Evolutionary conservation across 2,329 filamentous ascomycete species (phyloP).

Genomic region (Trichophyton schoenleinii): DNA sequence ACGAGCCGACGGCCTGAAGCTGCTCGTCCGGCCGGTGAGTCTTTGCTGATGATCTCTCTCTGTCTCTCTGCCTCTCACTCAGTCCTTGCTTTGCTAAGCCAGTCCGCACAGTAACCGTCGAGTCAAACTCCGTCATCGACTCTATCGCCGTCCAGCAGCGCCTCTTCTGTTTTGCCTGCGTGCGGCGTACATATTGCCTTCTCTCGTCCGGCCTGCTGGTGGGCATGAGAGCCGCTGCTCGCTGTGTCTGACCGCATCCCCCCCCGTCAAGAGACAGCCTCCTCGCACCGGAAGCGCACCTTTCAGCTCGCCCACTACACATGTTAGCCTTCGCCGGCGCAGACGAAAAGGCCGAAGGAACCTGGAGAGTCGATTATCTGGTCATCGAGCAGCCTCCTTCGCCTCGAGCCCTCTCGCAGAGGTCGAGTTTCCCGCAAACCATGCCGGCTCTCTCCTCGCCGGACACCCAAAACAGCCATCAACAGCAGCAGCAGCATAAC

Average conservation of each 20-base stretch:
- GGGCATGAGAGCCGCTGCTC: too few relatives aligned
- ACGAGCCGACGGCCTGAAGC: too few relatives aligned
- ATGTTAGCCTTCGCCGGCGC: not conserved
- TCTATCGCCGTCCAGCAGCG: not conserved
- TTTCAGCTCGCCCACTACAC: not conserved
- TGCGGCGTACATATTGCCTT: too few relatives aligned
- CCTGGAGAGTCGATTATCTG: slow-evolving; percentile 4
- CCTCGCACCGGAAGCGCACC: not conserved
- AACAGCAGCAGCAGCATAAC: not conserved
- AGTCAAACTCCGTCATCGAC: too few relatives aligned
- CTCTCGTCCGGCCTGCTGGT: too few relatives aligned
- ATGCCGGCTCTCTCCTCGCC: slow-evolving; percentile 9
- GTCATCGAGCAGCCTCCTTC: not conserved
- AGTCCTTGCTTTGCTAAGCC: too few relatives aligned
- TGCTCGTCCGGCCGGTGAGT: too few relatives aligned
- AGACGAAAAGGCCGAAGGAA: slow-evolving; percentile 3
- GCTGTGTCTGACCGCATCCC: not conserved
- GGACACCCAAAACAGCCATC: slow-evolving; percentile 6
- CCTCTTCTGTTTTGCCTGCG: too few relatives aligned
- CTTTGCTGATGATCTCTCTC: too few relatives aligned
- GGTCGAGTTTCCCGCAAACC: not conserved
- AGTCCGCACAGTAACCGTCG: too few relatives aligned
- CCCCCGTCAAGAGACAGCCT: not conserved
- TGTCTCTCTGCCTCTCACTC: too few relatives aligned
- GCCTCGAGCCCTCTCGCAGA: not conserved